These are phyloP conservation scores for Asterophora parasitica DNA, from an alignment of 768 basidiomycete genomes.

Conservation along the genomic window DNA sequence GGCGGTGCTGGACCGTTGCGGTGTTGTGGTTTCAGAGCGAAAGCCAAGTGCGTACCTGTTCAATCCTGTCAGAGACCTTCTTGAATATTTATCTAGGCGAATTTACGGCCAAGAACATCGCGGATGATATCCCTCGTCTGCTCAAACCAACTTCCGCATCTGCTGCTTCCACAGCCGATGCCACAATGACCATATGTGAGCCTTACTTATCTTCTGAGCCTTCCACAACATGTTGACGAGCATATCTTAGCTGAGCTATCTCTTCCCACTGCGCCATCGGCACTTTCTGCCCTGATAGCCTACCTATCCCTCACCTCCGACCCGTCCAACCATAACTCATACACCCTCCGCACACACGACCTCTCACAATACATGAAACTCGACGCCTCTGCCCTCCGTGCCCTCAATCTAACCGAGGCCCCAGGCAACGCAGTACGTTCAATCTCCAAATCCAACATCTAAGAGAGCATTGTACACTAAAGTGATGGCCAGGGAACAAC, in stretches of 20 bases:
- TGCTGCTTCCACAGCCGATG: slow-evolving; percentile 41
- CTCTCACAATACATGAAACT: slow-evolving; percentile 93
- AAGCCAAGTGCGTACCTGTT: slow-evolving; percentile 61
- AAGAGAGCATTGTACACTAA: background rate
- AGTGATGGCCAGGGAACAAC: slow-evolving; percentile 41
- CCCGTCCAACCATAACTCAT: slow-evolving; percentile 72
- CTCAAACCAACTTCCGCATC: slow-evolving; percentile 42
- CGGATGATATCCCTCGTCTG: slow-evolving; percentile 74
- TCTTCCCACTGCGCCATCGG: slow-evolving; percentile 71
- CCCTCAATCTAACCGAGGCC: slow-evolving; percentile 78
- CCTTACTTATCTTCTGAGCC: background rate
- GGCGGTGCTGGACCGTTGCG: slow-evolving; percentile 84
- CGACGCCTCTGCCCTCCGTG: slow-evolving; percentile 90
- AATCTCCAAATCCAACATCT: slow-evolving; percentile 8
- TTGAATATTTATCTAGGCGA: slow-evolving; percentile 50
- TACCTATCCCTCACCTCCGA: slow-evolving; percentile 82
- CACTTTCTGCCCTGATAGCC: slow-evolving; percentile 74
- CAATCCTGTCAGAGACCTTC: background rate
- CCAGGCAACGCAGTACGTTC: slow-evolving; percentile 49
- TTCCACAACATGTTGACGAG: background rate
- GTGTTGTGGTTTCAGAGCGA: slow-evolving; percentile 84
- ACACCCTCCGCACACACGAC: slow-evolving; percentile 81
- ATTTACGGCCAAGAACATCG: slow-evolving; percentile 74
- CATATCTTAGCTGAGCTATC: slow-evolving; percentile 63
- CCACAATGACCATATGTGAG: slow-evolving; percentile 52